These are phyloP conservation scores for Immersiella caudata DNA, from an alignment of 495 filamentous ascomycete genomes.

Conservation along the genomic window DNA sequence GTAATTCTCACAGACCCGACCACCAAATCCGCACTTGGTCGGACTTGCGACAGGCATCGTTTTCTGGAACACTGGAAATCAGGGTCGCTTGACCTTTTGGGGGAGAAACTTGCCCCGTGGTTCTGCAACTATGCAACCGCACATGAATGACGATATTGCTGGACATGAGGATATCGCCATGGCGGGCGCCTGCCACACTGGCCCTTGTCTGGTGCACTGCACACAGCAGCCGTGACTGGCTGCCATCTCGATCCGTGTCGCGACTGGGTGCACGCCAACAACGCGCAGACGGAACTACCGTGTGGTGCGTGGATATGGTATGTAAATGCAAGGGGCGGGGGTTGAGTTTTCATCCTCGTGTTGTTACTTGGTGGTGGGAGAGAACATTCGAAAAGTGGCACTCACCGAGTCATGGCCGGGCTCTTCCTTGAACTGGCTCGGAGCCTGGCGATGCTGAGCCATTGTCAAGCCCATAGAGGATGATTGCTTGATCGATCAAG, in stretches of 20 bases:
- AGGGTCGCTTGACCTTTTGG: constrained; percentile 22
- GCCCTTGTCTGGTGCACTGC: neutral
- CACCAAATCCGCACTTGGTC: constrained; percentile 31
- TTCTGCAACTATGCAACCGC: constrained; percentile 25
- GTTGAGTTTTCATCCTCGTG: constrained; percentile 7
- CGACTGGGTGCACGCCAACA: constrained; percentile 6
- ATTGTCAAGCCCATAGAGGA: constrained; percentile 45
- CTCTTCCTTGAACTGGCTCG: constrained; percentile 44
- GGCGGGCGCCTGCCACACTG: neutral
- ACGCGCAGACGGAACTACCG: constrained; percentile 22
- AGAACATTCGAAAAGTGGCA: constrained; percentile 27
- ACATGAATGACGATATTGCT: constrained; percentile 17
- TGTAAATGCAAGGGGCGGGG: neutral
- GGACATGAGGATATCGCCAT: neutral
- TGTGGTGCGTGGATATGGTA: neutral
- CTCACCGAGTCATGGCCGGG: constrained; percentile 43
- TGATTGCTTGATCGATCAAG: constrained; percentile 5
- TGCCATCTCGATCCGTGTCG: neutral
- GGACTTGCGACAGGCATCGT: constrained; percentile 38
- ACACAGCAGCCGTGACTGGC: neutral
- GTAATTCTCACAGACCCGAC: constrained; percentile 38
- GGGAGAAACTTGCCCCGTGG: constrained; percentile 16
- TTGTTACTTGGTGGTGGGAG: constrained; percentile 11
- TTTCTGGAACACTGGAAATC: constrained; percentile 44
- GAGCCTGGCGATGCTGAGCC: constrained; percentile 45